Percentiles rank a stretch among this genome's conserved stretches.
phyloP scores from a whole-genome alignment of 805 yeast species.

The Lipomyces anomalus region DNA sequence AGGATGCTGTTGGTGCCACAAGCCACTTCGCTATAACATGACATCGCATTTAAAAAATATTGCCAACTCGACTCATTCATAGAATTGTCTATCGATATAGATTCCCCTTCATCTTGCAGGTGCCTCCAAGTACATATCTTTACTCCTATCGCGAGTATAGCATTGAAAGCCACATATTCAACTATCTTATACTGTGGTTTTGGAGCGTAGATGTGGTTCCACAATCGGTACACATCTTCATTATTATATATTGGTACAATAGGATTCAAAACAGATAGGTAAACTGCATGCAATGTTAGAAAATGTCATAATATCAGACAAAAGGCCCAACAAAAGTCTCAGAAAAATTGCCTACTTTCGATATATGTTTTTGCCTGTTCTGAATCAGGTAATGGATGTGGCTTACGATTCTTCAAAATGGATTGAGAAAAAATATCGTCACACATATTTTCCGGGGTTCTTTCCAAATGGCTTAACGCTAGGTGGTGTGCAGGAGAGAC shows the following conservation, averaged over 20 bases:
- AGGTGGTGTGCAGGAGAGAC: too few relatives aligned
- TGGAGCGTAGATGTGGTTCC: slow-evolving; percentile 9
- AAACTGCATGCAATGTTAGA: too few relatives aligned
- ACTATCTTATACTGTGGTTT: slow-evolving; percentile 3
- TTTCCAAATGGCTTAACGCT: too few relatives aligned
- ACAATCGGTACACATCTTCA: slow-evolving; percentile 8
- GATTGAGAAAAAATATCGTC: too few relatives aligned
- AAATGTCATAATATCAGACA: too few relatives aligned
- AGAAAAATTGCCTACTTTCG: not conserved
- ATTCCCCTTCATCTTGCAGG: not conserved
- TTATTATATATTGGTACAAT: slow-evolving; percentile 10
- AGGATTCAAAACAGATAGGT: too few relatives aligned
- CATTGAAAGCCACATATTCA: slow-evolving; percentile 14
- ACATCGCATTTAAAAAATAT: slow-evolving; percentile 14
- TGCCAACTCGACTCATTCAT: slow-evolving; percentile 5
- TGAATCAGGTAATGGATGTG: too few relatives aligned
- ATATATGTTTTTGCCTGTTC: too few relatives aligned
- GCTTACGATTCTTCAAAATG: too few relatives aligned
- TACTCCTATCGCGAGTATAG: slow-evolving; percentile 12
- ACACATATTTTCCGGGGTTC: too few relatives aligned
- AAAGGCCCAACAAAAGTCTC: too few relatives aligned
- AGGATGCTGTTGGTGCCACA: slow-evolving; percentile 10
- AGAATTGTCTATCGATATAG: not conserved
- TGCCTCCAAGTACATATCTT: not conserved
- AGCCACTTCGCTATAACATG: slow-evolving; percentile 6